Evolutionary conservation across 2,329 filamentous ascomycete species (phyloP).

Genomic region (Lizonia empirigonia): DNA sequence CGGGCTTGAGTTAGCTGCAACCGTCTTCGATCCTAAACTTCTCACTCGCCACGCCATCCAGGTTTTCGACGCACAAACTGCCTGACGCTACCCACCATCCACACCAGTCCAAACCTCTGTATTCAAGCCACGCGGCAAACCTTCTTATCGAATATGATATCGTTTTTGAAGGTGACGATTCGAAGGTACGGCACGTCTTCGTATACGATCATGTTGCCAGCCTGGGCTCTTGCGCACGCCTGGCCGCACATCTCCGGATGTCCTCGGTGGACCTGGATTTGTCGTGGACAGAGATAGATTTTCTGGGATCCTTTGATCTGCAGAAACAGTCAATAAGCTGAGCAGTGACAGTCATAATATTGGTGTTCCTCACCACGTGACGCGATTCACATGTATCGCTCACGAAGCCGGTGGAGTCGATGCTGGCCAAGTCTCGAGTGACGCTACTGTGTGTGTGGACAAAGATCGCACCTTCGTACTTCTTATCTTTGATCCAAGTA

Average conservation of each 20-base stretch:
- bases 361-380: no score
- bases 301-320: not conserved
- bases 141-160: conserved; percentile 12
- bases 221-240: conserved; percentile 7
- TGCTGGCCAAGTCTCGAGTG: not conserved
- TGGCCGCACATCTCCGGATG: conserved; percentile 8
- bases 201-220: not conserved
- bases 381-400: no score
- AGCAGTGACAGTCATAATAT: no score
- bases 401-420: no score
- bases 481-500: conserved; percentile 38
- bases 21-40: no score
- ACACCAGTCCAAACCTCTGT: not conserved
- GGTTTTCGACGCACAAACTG: no score
- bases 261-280: conserved; percentile 17
- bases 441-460: not conserved
- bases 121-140: conserved; percentile 3
- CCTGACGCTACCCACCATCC: no score
- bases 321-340: no score
- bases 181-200: conserved; percentile 15
- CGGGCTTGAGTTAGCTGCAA: no score
- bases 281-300: conserved; percentile 25
- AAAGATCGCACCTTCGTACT: conserved; percentile 30
- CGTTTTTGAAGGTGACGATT: conserved; percentile 16
- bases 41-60: no score